These are phyloP conservation scores for Dryadomyces quercivorus DNA, from an alignment of 2,329 filamentous ascomycete species.

Conservation along the genomic window DNA sequence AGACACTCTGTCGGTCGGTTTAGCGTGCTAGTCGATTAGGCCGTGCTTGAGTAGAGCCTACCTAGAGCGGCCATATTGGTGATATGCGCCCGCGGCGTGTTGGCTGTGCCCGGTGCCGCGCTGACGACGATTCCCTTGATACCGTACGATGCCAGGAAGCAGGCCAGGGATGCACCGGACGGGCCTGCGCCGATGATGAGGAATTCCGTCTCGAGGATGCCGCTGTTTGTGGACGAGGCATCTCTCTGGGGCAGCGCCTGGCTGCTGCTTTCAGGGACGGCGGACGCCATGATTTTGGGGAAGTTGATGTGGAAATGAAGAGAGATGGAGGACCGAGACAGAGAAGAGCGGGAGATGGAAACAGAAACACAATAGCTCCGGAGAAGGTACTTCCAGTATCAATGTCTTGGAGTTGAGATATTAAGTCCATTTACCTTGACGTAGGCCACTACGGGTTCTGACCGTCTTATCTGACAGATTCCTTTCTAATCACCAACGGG, in stretches of 20 bases:
- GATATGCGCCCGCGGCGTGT: conserved; percentile 48
- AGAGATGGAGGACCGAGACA: too few relatives aligned
- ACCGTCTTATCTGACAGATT: too few relatives aligned
- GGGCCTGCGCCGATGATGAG: conserved; percentile 40
- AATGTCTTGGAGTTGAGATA: too few relatives aligned
- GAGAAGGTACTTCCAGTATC: too few relatives aligned
- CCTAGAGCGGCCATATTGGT: conserved; percentile 44
- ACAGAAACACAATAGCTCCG: background rate
- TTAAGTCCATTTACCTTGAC: too few relatives aligned
- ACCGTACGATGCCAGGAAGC: conserved; percentile 38
- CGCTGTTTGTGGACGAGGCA: too few relatives aligned
- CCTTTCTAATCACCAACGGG: too few relatives aligned
- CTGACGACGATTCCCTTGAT: conserved; percentile 42
- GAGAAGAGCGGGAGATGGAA: background rate
- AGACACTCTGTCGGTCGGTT: conserved; percentile 29
- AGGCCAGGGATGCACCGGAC: conserved; percentile 40
- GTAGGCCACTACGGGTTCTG: too few relatives aligned
- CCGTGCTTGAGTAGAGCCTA: conserved; percentile 9
- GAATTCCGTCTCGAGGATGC: conserved; percentile 27
- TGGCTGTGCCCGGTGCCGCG: conserved; percentile 33
- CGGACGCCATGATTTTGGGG: too few relatives aligned
- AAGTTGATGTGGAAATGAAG: too few relatives aligned
- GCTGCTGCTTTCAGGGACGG: too few relatives aligned
- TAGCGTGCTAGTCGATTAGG: background rate
- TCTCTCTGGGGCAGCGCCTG: too few relatives aligned